Base-by-base conservation (phyloP, 495 filamentous ascomycete genomes). In the Chaetomium fimeti region DNA sequence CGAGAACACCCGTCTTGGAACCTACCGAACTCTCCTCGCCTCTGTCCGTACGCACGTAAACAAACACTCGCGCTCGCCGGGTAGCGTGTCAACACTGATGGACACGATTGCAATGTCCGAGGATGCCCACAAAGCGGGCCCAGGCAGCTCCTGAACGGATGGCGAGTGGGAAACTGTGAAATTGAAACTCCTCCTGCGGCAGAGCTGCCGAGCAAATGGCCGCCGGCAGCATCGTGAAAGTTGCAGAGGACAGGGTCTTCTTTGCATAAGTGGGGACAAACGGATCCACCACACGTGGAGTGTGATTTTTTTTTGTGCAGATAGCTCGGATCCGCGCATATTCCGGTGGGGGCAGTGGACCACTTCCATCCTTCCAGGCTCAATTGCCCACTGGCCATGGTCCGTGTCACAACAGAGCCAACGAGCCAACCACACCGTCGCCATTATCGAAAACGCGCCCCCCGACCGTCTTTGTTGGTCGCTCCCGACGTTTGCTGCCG, bases 101-200 rank as follows among this genome's bases (percentile, higher is more conserved):
- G 52, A 59, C 36, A 28, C 29, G 20, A 22, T 27, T 4, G 45
- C 24, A 64, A 64, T 64, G 47, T 64, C 62, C 62, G 62, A 64
- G n/a, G 42, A 59, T 45, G 62, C 57, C 55, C 62, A 55, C 45
- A 64, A 60, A 57, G 62, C 55, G 55, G 62, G 62, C 55, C 56
- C 47, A 27, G 55, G 22, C 7, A 24, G 15, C 54, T 52, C 43
- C 54, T 52, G 43, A 27, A 36, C 18, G 7, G 58, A 38, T 25
- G 5, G 22, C 12, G 43, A 38, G 47, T 52, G 54, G 55, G 55
- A 59, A 64, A 43, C 53, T 40, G 55, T 61, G 42, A 53, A 53
- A 64, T 60, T 43, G 62, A 59, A 42, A 29, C 55, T 64, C 25
- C 42, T 56, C 43, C 7, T 45, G 25, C 43, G 32, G 62, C 55